A percentile compares a stretch with the other conserved stretches of the same genome.
Evolutionary conservation across 805 yeast genomes (phyloP).

Genomic region (Teunomyces atbi): DNA sequence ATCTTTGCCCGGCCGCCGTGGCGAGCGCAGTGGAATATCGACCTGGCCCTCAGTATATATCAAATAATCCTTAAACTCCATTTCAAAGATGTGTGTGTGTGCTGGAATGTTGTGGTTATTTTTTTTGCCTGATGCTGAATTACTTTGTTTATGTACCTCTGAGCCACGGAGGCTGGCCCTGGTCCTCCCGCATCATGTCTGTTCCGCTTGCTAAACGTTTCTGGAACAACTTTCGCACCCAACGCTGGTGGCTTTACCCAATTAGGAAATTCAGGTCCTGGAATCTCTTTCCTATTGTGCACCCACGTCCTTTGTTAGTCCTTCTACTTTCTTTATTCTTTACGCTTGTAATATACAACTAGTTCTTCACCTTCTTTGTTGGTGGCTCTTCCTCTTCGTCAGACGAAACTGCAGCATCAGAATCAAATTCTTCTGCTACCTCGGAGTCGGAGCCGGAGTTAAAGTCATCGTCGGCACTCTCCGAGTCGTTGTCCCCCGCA

Average conservation of each 20-base stretch:
- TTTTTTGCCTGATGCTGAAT: background rate
- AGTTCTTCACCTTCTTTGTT: conserved; percentile 16
- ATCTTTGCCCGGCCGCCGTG: background rate
- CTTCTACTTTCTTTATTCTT: background rate
- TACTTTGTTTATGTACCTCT: background rate
- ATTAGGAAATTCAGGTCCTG: conserved; percentile 2
- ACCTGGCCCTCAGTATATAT: background rate
- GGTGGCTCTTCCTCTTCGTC: conserved; percentile 18
- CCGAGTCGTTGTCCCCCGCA: conserved; percentile 72
- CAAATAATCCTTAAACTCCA: conserved; percentile 7
- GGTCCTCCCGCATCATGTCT: background rate
- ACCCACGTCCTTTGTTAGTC: background rate
- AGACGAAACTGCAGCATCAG: conserved; percentile 43
- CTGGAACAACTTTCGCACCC: background rate
- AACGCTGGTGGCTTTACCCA: conserved; percentile 1
- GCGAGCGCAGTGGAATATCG: background rate
- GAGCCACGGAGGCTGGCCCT: background rate
- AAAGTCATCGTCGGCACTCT: conserved; percentile 86
- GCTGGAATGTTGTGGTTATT: background rate
- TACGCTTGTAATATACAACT: conserved; percentile 2
- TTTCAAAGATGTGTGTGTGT: background rate
- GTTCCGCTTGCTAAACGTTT: background rate
- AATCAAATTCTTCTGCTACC: conserved; percentile 81
- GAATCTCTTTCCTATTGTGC: background rate
- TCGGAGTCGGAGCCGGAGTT: conserved; percentile 61